A percentile compares a stretch with the other conserved stretches of the same genome.
Conservation (phyloP, 169 alveolate species). For the Babesia ovis region DNA sequence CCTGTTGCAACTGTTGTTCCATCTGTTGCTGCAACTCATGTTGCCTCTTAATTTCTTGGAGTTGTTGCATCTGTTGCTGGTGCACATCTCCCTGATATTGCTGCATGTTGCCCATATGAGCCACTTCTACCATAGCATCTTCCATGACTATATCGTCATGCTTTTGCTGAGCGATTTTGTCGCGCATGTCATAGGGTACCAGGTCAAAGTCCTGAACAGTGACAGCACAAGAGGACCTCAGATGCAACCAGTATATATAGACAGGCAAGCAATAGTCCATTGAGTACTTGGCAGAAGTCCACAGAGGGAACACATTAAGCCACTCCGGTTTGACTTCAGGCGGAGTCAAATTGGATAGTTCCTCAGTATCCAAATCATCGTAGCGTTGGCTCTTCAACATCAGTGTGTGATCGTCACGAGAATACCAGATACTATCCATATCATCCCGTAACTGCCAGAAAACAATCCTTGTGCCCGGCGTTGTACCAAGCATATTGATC, state of each 20-base stretch:
- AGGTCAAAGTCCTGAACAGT: slow-evolving; percentile 83
- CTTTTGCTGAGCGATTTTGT: slow-evolving; percentile 3
- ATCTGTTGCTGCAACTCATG: slow-evolving; percentile 24
- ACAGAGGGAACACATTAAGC: slow-evolving; percentile 78
- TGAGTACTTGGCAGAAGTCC: slow-evolving; percentile 81
- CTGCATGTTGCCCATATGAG: not conserved
- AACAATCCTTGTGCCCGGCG: slow-evolving; percentile 83
- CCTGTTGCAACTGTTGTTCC: slow-evolving; percentile 23
- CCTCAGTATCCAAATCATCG: slow-evolving; percentile 45
- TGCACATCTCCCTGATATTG: slow-evolving; percentile 1
- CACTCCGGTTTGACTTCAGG: slow-evolving; percentile 19
- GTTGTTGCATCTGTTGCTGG: slow-evolving; percentile 9
- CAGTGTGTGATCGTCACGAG: slow-evolving; percentile 73
- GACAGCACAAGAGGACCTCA: slow-evolving; percentile 81
- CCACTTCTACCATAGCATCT: slow-evolving; percentile 14
- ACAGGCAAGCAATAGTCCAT: slow-evolving; percentile 87
- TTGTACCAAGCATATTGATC: slow-evolving; percentile 82
- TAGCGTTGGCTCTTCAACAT: slow-evolving; percentile 64
- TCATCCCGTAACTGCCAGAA: slow-evolving; percentile 86
- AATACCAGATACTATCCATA: slow-evolving; percentile 75
- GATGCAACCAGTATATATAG: slow-evolving; percentile 85
- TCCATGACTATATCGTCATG: slow-evolving; percentile 2
- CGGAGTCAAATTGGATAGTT: not conserved
- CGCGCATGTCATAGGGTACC: slow-evolving; percentile 70
- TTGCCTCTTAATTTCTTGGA: slow-evolving; percentile 17